Percentiles rank a stretch among this genome's conserved stretches.
phyloP scores from a whole-genome alignment of 257 asterid genomes.

The Jacaranda copaia region DNA sequence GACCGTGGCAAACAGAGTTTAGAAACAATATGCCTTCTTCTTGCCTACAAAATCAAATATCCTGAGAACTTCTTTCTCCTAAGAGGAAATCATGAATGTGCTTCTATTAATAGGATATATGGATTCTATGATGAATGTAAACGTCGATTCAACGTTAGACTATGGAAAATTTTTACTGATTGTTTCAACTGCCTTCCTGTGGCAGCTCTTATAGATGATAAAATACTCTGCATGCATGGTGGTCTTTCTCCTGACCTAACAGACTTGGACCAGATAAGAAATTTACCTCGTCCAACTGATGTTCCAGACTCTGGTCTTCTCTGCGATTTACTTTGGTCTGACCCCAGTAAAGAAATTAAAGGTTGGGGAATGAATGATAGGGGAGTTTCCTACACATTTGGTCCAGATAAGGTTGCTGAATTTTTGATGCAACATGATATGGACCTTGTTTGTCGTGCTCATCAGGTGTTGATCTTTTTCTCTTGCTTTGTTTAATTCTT shows the following conservation, averaged over 20 bases:
- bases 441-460: slow-evolving; percentile 88
- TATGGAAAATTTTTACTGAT: slow-evolving; percentile 74
- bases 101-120: slow-evolving; percentile 76
- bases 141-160: slow-evolving; percentile 71
- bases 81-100: slow-evolving; percentile 80
- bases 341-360: slow-evolving; percentile 73
- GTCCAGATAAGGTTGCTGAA: slow-evolving; percentile 83
- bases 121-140: slow-evolving; percentile 82
- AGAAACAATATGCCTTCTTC: slow-evolving; percentile 78
- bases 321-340: slow-evolving; percentile 83
- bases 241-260: slow-evolving; percentile 83
- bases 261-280: slow-evolving; percentile 71
- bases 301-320: slow-evolving; percentile 80
- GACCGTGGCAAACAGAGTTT: slow-evolving; percentile 83
- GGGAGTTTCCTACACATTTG: slow-evolving; percentile 81
- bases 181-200: slow-evolving; percentile 83
- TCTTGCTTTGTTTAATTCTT: slow-evolving; percentile 15
- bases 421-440: slow-evolving; percentile 80
- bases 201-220: slow-evolving; percentile 78
- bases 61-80: slow-evolving; percentile 80
- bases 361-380: slow-evolving; percentile 90
- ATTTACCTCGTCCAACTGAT: slow-evolving; percentile 72
- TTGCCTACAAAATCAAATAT: slow-evolving; percentile 77
- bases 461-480: slow-evolving; percentile 57
- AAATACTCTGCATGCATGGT: slow-evolving; percentile 83